Base-by-base conservation (phyloP, 208 protist genomes). In the Entamoeba histolytica region DNA sequence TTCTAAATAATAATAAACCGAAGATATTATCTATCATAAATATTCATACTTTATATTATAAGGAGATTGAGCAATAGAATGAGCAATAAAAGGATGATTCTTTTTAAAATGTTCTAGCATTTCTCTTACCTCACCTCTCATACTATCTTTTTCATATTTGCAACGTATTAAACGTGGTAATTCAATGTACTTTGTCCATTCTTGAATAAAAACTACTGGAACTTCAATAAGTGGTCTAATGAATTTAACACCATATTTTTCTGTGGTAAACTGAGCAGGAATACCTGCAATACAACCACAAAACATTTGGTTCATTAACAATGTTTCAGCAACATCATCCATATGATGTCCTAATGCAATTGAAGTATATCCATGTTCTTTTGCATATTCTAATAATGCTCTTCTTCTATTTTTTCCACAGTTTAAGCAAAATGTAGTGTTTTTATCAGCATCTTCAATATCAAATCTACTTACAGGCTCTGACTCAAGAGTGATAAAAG, bases 281-380 rank as follows among this genome's bases (percentile, higher is more conserved):
- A 69, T 69, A 14, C 55, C 3, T 69, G 55, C 55, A 23, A 69
- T 69, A 69, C 55, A 69, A 50, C 50, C 91, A 92, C 91, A 31
- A 4, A 44, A n/a, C 12, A 92, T 50, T 50, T 95, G 55, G 47
- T 96, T 99, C 97, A 99, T 98, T 19, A 99, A 95, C 91, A 99
- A 97, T 57, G 98, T 99, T 94, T 99, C 98, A 35, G 98, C 98
- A 69, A 97, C 96, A 94, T 99, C 98, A 94, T 99, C 98, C 4
- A 98, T 98, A 96, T 99, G 99, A 95, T 99, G 98, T 15, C 98
- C 98, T 4, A 98, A 98, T 1, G 97, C 98, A 91, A 99, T 97
- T 92, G 98, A 97, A 93, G 97, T 96, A 4, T 96, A 14, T 94
- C 95, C 93, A 93, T 95, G 69, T 92, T 92, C n/a, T 39, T 92